Conservation (phyloP, 768 basidiomycete genomes). For the Tephrocybe sp. region DNA sequence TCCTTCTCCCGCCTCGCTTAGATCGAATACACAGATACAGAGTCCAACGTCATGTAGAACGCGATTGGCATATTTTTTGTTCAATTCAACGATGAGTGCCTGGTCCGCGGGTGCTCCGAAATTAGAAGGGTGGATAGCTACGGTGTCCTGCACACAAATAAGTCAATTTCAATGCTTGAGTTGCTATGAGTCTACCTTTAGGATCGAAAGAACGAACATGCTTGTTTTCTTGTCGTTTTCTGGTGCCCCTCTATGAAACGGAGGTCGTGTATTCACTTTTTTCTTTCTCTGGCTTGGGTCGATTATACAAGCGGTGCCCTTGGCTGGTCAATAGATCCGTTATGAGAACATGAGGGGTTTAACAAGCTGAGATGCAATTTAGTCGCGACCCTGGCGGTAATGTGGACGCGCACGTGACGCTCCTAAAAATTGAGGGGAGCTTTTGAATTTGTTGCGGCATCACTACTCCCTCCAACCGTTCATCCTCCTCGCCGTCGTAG, state of each 20-base stretch:
- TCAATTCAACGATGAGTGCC: slow-evolving; percentile 82
- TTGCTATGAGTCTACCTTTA: slow-evolving; percentile 31
- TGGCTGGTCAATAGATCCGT: background rate
- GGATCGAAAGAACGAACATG: slow-evolving; percentile 49
- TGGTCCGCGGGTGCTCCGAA: slow-evolving; percentile 78
- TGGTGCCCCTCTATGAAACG: too few species aligned
- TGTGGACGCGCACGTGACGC: slow-evolving; percentile 13
- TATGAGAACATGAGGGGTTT: slow-evolving; percentile 14
- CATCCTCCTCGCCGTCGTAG: background rate
- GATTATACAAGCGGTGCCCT: slow-evolving; percentile 6
- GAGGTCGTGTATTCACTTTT: too few species aligned
- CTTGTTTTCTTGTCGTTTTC: background rate
- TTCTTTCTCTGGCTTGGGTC: too few species aligned
- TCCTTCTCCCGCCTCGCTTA: slow-evolving; percentile 85
- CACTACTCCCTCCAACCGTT: background rate
- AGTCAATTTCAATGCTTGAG: background rate
- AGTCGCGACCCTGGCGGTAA: slow-evolving; percentile 16
- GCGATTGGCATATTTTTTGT: slow-evolving; percentile 95
- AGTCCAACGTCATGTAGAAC: slow-evolving; percentile 90
- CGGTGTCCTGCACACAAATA: slow-evolving; percentile 66
- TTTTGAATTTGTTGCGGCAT: slow-evolving; percentile 5
- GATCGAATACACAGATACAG: slow-evolving; percentile 87
- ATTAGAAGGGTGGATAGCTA: slow-evolving; percentile 85
- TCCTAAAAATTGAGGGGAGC: slow-evolving; percentile 10
- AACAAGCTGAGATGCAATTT: slow-evolving; percentile 1